phyloP scores from a whole-genome alignment of 2,329 filamentous ascomycete species.

The Emmonsia crescens region DNA sequence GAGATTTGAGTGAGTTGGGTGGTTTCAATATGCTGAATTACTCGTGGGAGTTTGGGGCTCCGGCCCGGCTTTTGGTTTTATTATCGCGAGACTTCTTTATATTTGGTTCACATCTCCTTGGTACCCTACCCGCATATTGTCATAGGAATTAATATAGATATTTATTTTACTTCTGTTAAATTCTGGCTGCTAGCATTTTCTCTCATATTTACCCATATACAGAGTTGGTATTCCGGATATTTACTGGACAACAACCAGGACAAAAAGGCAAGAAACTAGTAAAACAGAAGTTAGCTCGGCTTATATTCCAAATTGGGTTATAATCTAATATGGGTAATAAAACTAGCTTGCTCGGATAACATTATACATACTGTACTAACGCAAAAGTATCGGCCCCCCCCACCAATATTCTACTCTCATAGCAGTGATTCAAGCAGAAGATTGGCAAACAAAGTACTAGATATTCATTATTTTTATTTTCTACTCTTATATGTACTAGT shows the following conservation, averaged over 20 bases:
- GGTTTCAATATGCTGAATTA: background rate
- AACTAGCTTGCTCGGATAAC: background rate
- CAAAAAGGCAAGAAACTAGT: background rate
- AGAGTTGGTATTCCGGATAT: background rate
- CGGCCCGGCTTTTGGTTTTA: no score
- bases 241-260: background rate
- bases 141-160: background rate
- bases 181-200: background rate
- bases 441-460: no score
- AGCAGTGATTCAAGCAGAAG: no score
- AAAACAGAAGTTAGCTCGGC: background rate
- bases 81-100: no score
- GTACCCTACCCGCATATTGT: background rate
- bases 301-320: background rate
- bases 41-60: background rate
- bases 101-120: background rate
- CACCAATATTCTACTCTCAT: no score
- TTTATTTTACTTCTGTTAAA: background rate
- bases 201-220: background rate
- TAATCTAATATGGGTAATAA: background rate
- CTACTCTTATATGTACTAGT: no score
- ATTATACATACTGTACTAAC: no score
- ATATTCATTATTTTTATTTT: no score
- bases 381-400: no score
- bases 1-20: background rate